Evolutionary conservation across 2,329 filamentous ascomycete genomes (phyloP), one percentile per base, ranked within the genome.

Genomic region (Pseudocercospora crystallina): DNA sequence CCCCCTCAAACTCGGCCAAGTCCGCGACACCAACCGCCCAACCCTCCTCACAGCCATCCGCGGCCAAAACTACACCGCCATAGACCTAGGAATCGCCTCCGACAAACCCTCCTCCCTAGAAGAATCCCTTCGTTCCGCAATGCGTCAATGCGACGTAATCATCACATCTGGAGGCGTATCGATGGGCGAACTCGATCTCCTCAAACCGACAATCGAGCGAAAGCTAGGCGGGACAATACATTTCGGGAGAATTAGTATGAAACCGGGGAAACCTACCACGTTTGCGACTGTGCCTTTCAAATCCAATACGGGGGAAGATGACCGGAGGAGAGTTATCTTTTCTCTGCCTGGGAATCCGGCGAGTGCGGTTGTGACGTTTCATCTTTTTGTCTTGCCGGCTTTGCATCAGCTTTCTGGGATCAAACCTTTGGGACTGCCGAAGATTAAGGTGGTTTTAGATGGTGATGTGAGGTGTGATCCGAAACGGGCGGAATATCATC

Each of bases 221-320:
- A 79, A 84, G 1, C 81, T 99, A 1, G 90, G 90, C 49, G 94
- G 94, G 7, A 94, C 86, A 0, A 96, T 99, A 59, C 94, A 96
- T 71, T 99, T 99, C 62, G 94, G 94, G 17, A 86, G 94, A 2
- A 94, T 99, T 2, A 82, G 86, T 47, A 97, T 99, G 94, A 99
- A 99, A 75, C 94, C 94, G 0, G 94, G 94, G 4, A 99, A 97
- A 71, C 94, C 94, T 2, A 96, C 91, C 0, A 99, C 94, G 0
- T 99, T 99, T 69, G 94, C 94, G 2, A 96, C 90, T 0, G 80
- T 97, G 0, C 85, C 89, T 0, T 75, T 80, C 65, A 85, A 85
- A 58, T 43, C 58, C 49, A 65, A 68, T 40, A 53, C 61, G 11
- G 82, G 84, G 14, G 74, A 80, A 35, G 79, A 84, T 39, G 71